Evolutionary conservation across 2,329 filamentous ascomycete genomes (phyloP), one percentile per base, ranked within the genome.

Genomic region (Bipolaris zeicola): DNA sequence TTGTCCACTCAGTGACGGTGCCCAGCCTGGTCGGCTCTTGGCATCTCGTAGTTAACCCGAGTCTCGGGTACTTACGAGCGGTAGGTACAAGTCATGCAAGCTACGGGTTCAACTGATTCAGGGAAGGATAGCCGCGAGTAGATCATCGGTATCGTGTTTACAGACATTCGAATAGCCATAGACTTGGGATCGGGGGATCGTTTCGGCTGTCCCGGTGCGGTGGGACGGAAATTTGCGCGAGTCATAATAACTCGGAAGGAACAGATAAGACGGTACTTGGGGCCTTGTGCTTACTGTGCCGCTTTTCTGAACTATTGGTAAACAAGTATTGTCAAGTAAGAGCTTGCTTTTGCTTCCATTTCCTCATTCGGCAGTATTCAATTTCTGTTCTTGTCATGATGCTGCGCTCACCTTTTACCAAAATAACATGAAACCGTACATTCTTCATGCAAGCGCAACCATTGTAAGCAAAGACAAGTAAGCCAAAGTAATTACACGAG

Each of bases 1-100:
- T 47, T 57, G 39, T 57, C 55, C 43, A 50, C 53, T 46, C 26
- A 37, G 69, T 71, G 69, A 72, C 69, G 68, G 52, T 67, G 67
- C 67, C 68, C 63, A 70, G 69, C 33, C 51, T 46, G 56, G 50
- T 39, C 52, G 43, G 47, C 50, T 49, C 55, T 50, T 44, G 52
- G 44, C 53, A 41, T 11, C 18, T 26, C 20, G 31, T 31, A 36
- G 44, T 46, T 42, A 28, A 53, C 31, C 50, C 44, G 33, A 44
- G 20, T 18, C 45, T 45, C 11, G 34, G 14, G 41, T 37, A 20
- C 20, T 20, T 20, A 33, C 37, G 31, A 14, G 13, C 5, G 8
- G 36, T 33, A 41, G 16, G 37, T 14, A 33, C 39, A 28, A 1
- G 6, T 10, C 18, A 8, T 33, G 2, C 10, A 14, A 7, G 3